Percentiles rank a stretch among this genome's conserved stretches.
phyloP scores from a whole-genome alignment of 2,329 filamentous ascomycete species.

The Aspergillus carbonarius region DNA sequence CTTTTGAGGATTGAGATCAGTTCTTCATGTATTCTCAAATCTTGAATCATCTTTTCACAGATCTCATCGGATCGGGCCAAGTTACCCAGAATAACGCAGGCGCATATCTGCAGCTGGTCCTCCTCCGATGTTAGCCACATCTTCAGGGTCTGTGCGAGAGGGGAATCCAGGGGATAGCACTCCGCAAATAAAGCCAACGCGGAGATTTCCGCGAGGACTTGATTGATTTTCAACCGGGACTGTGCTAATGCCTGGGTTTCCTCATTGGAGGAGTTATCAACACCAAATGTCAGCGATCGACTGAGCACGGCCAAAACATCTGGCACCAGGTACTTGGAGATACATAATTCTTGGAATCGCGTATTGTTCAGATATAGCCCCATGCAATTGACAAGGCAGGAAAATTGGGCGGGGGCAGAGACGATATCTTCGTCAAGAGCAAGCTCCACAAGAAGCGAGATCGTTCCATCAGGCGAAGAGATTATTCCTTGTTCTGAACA shows the following conservation, averaged over 20 bases:
- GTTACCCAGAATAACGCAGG: conserved; percentile 51
- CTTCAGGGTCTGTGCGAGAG: conserved; percentile 37
- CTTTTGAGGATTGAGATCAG: conserved; percentile 42
- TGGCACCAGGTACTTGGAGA: conserved; percentile 34
- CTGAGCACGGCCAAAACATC: conserved; percentile 33
- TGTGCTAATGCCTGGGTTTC: conserved; percentile 37
- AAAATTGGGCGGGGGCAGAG: conserved; percentile 32
- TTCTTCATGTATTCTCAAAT: conserved; percentile 40
- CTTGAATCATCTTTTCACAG: conserved; percentile 41
- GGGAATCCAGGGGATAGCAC: conserved; percentile 40
- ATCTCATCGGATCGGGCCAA: conserved; percentile 45
- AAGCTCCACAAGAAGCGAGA: conserved; percentile 36
- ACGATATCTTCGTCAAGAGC: conserved; percentile 26
- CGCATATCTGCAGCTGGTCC: conserved; percentile 47
- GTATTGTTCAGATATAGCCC: conserved; percentile 37
- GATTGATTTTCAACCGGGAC: conserved; percentile 40
- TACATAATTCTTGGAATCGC: conserved; percentile 39
- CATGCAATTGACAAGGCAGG: conserved; percentile 34
- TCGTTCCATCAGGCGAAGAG: conserved; percentile 34
- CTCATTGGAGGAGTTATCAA: conserved; percentile 29
- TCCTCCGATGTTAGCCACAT: conserved; percentile 41
- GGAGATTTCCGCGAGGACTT: conserved; percentile 43
- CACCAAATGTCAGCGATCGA: conserved; percentile 29
- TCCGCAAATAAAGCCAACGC: conserved; percentile 37
- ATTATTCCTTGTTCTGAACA: conserved; percentile 35